Evolutionary conservation across 129 eudicot genomes (phyloP).

Genomic region (Pittosporum tobira): DNA sequence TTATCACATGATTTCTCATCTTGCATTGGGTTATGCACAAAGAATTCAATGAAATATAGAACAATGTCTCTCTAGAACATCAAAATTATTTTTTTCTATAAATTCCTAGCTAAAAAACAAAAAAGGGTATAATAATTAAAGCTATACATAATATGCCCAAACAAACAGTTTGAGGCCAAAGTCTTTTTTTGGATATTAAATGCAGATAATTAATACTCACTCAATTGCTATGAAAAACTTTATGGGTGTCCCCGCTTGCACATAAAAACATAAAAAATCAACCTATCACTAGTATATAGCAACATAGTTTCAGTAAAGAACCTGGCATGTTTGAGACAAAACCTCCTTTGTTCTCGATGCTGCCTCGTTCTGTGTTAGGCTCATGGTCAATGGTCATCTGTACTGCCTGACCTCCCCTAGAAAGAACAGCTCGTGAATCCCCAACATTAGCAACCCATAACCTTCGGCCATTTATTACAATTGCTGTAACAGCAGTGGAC

Average conservation of each 20-base stretch:
- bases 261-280: not conserved
- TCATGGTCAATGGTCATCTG: slow-evolving; percentile 68
- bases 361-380: slow-evolving; percentile 48
- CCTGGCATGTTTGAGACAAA: slow-evolving; percentile 81
- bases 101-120: too few species aligned
- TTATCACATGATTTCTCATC: too few species aligned
- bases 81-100: too few species aligned
- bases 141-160: slow-evolving; percentile 5
- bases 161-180: not conserved
- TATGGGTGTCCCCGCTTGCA: too few species aligned
- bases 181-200: not conserved
- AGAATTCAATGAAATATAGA: too few species aligned
- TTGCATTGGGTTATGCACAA: too few species aligned
- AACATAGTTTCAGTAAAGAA: slow-evolving; percentile 10
- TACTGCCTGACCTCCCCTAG: slow-evolving; percentile 46
- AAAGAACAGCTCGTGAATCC: slow-evolving; percentile 75
- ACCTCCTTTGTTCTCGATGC: slow-evolving; percentile 65
- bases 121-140: not conserved
- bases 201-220: too few species aligned
- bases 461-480: slow-evolving; percentile 49
- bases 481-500: slow-evolving; percentile 68
- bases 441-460: slow-evolving; percentile 72
- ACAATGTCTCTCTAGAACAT: too few species aligned
- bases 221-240: too few species aligned
- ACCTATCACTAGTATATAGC: slow-evolving; percentile 3